Base-by-base conservation (phyloP, 495 filamentous ascomycete genomes). In the Cercophora sp. region DNA sequence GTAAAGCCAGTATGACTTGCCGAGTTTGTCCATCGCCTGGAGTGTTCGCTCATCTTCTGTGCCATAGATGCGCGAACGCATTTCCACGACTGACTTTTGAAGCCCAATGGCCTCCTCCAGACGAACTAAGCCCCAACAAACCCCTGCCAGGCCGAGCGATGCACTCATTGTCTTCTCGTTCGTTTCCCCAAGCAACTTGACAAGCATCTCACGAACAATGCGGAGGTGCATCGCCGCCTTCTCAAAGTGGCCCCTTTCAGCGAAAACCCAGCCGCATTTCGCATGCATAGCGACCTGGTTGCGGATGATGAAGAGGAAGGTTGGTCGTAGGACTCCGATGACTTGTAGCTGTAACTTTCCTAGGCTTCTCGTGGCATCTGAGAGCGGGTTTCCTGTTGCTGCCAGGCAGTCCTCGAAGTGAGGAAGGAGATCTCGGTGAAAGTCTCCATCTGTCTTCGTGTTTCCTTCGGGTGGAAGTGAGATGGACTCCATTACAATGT, bases 71-170 rank as follows among this genome's bases (percentile, higher is more conserved):
- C 26, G 50, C 8, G 39, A 9, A 5, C 50, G 36, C 4, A 11
- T 35, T 6, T 44, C 37, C 2, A 52, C 40, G 6, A 52, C 50
- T 8, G 50, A 52, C 8, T 16, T 13, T 16, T 34, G 26, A 19
- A 52, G 22, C 4, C 8, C 27, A 16, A 52, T 52, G 40, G 37
- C 27, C n/a, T 52, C 39, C n/a, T 52, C 40, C 1, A 52, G 25
- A 16, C 19, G 37, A 3, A 43, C 50, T 22, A 52, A 40, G 22
- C 50, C 50, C 50, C 50, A 52, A 26, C 45, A 52, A 1, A 52
- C 50, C 1, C 40, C 40, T 19, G 50, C 50, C 5, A 52, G 40
- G 4, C 39, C 50, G 15, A 52, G 50, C n/a, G 23, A 34, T 45
- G 40, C 50, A 2, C 15, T 10, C 26, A 44, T 35, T n/a, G 50